phyloP scores from a whole-genome alignment of 75 land plant species.

The Chamaecyparis obtusa region DNA sequence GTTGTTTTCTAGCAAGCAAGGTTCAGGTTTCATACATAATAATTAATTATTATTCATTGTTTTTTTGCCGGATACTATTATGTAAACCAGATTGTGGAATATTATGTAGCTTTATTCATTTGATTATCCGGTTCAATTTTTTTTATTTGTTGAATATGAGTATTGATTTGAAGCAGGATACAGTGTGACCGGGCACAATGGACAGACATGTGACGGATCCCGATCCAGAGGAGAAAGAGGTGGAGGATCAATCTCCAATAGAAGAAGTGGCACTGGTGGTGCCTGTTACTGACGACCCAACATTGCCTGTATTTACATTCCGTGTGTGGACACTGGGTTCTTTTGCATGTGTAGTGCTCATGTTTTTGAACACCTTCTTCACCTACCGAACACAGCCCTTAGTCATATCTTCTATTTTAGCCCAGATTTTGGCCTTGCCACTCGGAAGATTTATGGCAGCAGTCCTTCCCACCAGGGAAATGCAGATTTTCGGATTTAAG shows the following conservation, averaged over 20 bases:
- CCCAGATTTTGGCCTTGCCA: conserved; percentile 48
- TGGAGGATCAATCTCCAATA: conserved; percentile 41
- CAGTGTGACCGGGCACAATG: background rate
- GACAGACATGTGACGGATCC: background rate
- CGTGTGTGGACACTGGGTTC: conserved; percentile 51
- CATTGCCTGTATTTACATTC: conserved; percentile 50
- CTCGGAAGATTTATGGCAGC: conserved; percentile 58
- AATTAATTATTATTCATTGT: background rate
- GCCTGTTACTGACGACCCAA: conserved; percentile 46
- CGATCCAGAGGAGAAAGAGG: conserved; percentile 10
- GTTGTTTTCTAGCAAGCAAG: background rate
- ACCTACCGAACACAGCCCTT: conserved; percentile 59
- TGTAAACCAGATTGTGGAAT: background rate
- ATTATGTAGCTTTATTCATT: background rate
- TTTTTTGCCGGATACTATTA: background rate
- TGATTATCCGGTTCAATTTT: background rate
- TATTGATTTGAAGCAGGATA: background rate
- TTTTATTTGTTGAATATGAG: background rate
- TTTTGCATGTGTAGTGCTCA: conserved; percentile 35
- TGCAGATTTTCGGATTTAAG: conserved; percentile 30
- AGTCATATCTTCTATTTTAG: conserved; percentile 37
- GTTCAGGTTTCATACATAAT: background rate
- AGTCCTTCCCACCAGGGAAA: conserved; percentile 35
- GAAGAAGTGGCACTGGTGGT: conserved; percentile 66
- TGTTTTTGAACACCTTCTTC: conserved; percentile 63